Conservation (phyloP, 169 alveolate species). For the Theileria parva region DNA sequence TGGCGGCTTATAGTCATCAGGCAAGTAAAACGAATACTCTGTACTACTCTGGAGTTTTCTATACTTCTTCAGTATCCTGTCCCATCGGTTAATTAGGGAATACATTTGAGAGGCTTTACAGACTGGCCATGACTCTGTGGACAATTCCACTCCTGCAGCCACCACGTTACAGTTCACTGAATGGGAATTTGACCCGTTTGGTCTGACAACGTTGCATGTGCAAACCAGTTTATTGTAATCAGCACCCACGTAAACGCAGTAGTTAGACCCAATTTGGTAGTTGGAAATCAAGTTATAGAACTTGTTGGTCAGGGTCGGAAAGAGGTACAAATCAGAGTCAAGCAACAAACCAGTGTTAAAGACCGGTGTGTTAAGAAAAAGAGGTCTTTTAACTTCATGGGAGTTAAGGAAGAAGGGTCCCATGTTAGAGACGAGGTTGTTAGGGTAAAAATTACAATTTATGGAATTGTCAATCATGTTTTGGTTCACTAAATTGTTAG, state of each 20-base stretch:
- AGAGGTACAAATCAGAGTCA: conserved; percentile 28
- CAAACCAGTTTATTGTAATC: conserved; percentile 41
- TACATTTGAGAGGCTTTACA: conserved; percentile 49
- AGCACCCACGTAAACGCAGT: conserved; percentile 63
- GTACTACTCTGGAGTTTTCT: not conserved
- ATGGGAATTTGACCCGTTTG: conserved; percentile 58
- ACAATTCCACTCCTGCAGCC: conserved; percentile 51
- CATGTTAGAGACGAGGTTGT: not conserved
- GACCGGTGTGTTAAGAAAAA: not conserved
- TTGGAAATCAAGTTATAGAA: not conserved
- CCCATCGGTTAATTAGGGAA: conserved; percentile 33
- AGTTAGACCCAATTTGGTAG: conserved; percentile 24
- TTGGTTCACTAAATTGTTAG: not conserved
- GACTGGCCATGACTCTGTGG: conserved; percentile 64
- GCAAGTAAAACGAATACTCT: not conserved
- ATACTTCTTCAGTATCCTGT: conserved; percentile 14
- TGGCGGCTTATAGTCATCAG: conserved; percentile 9
- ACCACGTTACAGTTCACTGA: conserved; percentile 43
- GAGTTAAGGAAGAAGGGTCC: not conserved
- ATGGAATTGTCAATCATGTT: not conserved
- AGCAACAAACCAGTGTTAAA: not conserved
- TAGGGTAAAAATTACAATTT: not conserved
- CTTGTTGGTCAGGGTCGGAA: conserved; percentile 47
- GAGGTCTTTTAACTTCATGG: not conserved
- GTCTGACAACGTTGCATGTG: conserved; percentile 46